Evolutionary conservation across 2,329 filamentous ascomycete genomes (phyloP), one percentile per base, ranked within the genome.

Genomic region (Alternaria sp.): DNA sequence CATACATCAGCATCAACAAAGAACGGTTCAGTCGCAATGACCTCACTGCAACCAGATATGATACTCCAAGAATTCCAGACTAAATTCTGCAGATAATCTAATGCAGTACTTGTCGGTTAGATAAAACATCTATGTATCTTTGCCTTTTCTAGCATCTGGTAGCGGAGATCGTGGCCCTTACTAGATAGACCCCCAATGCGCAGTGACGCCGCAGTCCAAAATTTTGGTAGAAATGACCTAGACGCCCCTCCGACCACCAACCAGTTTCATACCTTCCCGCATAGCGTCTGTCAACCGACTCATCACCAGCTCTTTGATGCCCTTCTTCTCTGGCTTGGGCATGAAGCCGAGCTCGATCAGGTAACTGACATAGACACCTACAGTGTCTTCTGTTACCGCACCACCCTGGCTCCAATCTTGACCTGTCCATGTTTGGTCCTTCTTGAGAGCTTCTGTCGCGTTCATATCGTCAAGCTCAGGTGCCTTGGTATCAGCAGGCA

Each of bases 391-490:
- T 2, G 82, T 86, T 11, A 92, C 86, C 24, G 86, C 86, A 62
- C 75, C 84, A 54, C 81, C 87, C 0, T 80, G 80, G 48, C 84
- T 87, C 66, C 84, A 84, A 64, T 89, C 87, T 34, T 86, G 75
- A 1, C 84, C 84, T 0, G 87, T 84, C 85, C 86, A 85, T 53
- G 84, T 81, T 0, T 83, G 83, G 70, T 94, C 90, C 4, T 84
- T 83, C 73, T 86, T 86, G 24, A 96, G 82, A 0, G 89, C 86
- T 2, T 81, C 80, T 1, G 86, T 83, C 0, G 92, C 87, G 71
- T 95, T 93, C 36, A 69, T 76, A 74, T 94, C 91, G 69, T 92
- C 89, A 12, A 95, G 85, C 74, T 92, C 90, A 0, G 90, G 90
- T 0, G 91, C 90, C 43, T 86, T 87, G 32, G 89, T 91, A 69